Base-by-base conservation (phyloP, 768 basidiomycete species). In the Austroboletus festivus region DNA sequence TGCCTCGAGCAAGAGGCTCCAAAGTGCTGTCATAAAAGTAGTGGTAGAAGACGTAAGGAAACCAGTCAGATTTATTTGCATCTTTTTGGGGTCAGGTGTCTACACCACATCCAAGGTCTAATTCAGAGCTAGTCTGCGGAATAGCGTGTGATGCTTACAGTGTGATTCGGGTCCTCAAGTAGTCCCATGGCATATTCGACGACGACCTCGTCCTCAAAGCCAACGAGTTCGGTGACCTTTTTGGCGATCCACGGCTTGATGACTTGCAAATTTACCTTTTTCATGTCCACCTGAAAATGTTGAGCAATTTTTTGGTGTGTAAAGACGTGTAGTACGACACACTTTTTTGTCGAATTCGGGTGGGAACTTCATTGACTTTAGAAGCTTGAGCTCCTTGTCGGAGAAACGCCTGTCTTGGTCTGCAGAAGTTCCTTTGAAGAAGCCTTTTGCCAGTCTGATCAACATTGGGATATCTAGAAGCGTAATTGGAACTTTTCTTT, bases 171-270 rank as follows among this genome's bases (percentile, higher is more conserved):
- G 58, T 96, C 91, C 63, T 99, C 96, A 5, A 99, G 72, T 18
- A 98, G 75, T 16, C 92, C 92, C 83, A 93, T 91, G 16, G 93
- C 92, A 62, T 96, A 98, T 63, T 97, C 95, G 23, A 97, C 84
- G 35, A 98, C 86, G 37, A 99, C 85, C 64, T 99, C 96, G 68
- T 99, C 96, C 60, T 99, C 96, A 31, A 98, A 83, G 2, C 94
- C 92, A 37, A 93, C 82, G 19, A 96, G 78, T 49, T 93, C 89
- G 3, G 87, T 80, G 48, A 96, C 86, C 68, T 90, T 89, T 76
- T 92, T 93, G 13, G 90, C 88, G 51, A 97, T 85, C 96, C 96
- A 99, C 3, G 93, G 91, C 50, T 89, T 77, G 62, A 99, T 89
- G 57, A 98, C 93, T 16, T 79, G 74, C 52, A 97, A 59, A 67